Evolutionary conservation across 2,329 filamentous ascomycete species (phyloP), one percentile per base, ranked within the genome.

Genomic region (Apiospora koreana): DNA sequence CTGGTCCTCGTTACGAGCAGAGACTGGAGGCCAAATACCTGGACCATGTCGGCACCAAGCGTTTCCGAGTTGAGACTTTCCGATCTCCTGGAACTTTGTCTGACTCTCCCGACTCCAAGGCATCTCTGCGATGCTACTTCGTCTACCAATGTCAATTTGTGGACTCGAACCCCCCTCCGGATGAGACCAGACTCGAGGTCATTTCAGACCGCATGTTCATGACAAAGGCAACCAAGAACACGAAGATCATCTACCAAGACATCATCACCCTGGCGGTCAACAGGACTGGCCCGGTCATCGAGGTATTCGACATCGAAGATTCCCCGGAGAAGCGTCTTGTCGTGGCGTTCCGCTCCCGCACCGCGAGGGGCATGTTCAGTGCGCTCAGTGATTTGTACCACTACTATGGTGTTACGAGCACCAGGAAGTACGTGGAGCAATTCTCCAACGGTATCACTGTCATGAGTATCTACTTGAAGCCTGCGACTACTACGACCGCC

Each of bases 381-480:
- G 94, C 96, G 38, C 85, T 99, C 76, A 97, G 94, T 74, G 95
- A 98, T 81, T 86, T 99, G 46, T 99, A 99, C 85, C 96, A 99
- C 84, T 98, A 98, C 88, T 99, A 99, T 79, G 95, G 96, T 58
- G 89, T 98, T 72, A 99, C 96, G 2, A 97, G 94, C 78, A 96
- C 96, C 38, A 89, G 96, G 76, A 99, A 99, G 85, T 99, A 99
- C 79, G 93, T 99, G 65, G 94, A 99, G 84, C 96, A 98, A 83
- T 99, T 99, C 86, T 96, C 95, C 78, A 99, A 99, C 81, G 96
- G 96, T 72, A 97, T 98, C 80, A 97, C 94, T 18, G 93, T 98
- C 81, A 97, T 98, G 88, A 98, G 94, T 76, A 89, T 98, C 73
- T 99, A 99, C 82, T 88, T 99, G 71, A 92, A 92, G 74, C 94